Base-by-base conservation (phyloP, 2,329 filamentous ascomycete species). In the Leptographium procerum region DNA sequence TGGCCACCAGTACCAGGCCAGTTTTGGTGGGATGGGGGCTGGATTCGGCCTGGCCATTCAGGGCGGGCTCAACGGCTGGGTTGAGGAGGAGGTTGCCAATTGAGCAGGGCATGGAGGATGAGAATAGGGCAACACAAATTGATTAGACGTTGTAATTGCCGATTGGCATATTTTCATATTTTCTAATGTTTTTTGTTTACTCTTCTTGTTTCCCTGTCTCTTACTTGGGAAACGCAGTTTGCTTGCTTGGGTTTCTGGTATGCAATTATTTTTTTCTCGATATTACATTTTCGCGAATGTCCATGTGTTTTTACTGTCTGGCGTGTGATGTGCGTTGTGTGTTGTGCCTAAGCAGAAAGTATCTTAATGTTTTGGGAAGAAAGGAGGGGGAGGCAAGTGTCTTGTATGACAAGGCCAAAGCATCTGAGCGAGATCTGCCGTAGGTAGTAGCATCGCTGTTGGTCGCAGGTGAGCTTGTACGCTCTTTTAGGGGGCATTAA, bases 1-100 rank as follows among this genome's bases (percentile, higher is more conserved):
- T 59, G 83, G 83, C 13, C 84, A 87, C 66, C 83, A 85, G 63
- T 87, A 86, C 69, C 83, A 86, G 69, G 76, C 77, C 33, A 84
- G 80, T 70, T 86, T 78, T 60, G 78, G 81, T 60, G 81, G 81
- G 29, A 81, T 83, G 72, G 80, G 79, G 26, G 73, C 74, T 24
- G 81, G 81, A 3, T 84, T 82, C 60, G 83, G 64, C 14, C 74
- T 86, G 14, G 82, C 80, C 43, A 84, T 86, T 57, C 82, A 85
- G 67, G 79, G 82, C 61, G 81, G 81, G 8, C 70, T 86, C 64
- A 85, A 85, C 63, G 83, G 83, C 57, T 87, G 84, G 84, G 82
- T 82, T 40, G 83, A 86, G 70, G 83, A 86, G 68, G 82, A 84
- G 69, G 80, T 84, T 63, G 77, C 78, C 60, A 84, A 84, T 71